Evolutionary conservation across 768 basidiomycete genomes (phyloP), one percentile per base, ranked within the genome.

Genomic region (Auricularia sp.): DNA sequence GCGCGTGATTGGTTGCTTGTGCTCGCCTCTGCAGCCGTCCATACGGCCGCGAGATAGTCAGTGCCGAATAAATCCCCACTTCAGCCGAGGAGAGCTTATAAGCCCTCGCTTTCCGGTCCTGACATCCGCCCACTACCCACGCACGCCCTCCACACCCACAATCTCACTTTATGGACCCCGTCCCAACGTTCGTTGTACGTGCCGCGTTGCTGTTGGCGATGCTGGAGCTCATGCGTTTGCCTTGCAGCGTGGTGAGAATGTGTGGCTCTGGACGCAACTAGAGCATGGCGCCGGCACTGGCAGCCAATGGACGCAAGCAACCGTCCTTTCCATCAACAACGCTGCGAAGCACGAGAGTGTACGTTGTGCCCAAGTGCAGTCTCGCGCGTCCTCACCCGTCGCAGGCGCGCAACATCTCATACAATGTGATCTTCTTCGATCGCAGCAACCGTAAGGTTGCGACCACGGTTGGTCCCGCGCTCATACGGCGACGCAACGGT

Each of bases 301-400:
- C 47, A 51, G 21, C 21, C 14, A 21, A 6, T 59, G 56, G 56
- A 59, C 56, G 29, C 56, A 33, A 35, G 56, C 56, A 14, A 59
- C 56, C 56, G 56, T 59, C 29, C 56, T 59, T 18, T 59, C 56
- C 7, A 35, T 59, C 56, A 59, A 59, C 56, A 59, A 59, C 56
- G 29, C 23, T 35, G 56, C 56, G 16, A 29, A 59, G 29, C 56
- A 59, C 34, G 56, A 59, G 56, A 59, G 56, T 23, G 56, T 59
- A 18, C 56, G 56, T 59, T 10, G 56, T 33, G 11, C 34, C 34
- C 10, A 59, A 7, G 14, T 59, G 23, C 10, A 29, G 23, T 6
- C 47, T 23, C 10, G 56, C 23, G 10, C 34, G 23, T 18, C 14
- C 56, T 59, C 56, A 59, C 23, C 14, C 18, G 7, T 35, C 34